A percentile compares a stretch with the other conserved stretches of the same genome.
Conservation (phyloP, 768 basidiomycete genomes). For the Tricholoma furcatifolium region DNA sequence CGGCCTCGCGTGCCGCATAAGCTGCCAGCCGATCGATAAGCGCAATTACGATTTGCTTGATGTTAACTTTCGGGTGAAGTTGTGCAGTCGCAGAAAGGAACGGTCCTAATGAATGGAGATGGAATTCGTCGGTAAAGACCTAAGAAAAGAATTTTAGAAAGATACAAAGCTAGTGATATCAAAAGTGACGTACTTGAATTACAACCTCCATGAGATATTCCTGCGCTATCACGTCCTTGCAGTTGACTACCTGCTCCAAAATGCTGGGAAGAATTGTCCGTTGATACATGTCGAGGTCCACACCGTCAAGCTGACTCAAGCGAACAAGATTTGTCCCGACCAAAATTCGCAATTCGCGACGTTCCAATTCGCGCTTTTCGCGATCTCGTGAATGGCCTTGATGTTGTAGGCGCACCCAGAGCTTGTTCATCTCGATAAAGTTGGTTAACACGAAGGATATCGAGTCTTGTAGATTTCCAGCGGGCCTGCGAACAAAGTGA, state of each 20-base stretch:
- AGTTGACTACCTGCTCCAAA: slow-evolving; percentile 95
- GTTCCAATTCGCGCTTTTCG: slow-evolving; percentile 96
- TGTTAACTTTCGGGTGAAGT: slow-evolving; percentile 96
- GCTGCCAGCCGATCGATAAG: slow-evolving; percentile 94
- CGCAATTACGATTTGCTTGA: slow-evolving; percentile 97
- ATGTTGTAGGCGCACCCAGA: slow-evolving; percentile 98
- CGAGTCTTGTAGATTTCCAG: slow-evolving; percentile 91
- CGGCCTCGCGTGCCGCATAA: slow-evolving; percentile 95
- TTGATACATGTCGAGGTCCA: slow-evolving; percentile 92
- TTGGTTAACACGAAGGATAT: slow-evolving; percentile 96
- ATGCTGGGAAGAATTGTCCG: slow-evolving; percentile 85
- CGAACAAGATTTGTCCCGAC: slow-evolving; percentile 98
- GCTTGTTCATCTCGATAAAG: slow-evolving; percentile 99
- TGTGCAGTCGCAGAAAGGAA: slow-evolving; percentile 97
- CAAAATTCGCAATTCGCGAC: slow-evolving; percentile 90
- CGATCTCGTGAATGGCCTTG: slow-evolving; percentile 96
- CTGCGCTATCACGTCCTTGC: slow-evolving; percentile 98
- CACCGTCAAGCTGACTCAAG: slow-evolving; percentile 92
- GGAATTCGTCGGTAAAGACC: slow-evolving; percentile 99
- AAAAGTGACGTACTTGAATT: slow-evolving; percentile 71
- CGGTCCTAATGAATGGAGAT: slow-evolving; percentile 91
- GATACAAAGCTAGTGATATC: background rate
- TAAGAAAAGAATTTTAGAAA: slow-evolving; percentile 25
- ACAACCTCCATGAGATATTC: slow-evolving; percentile 99
- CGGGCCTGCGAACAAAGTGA: slow-evolving; percentile 50